Evolutionary conservation across 306 rosid species (phyloP).

Genomic region (Chamaecrista fasciculata): DNA sequence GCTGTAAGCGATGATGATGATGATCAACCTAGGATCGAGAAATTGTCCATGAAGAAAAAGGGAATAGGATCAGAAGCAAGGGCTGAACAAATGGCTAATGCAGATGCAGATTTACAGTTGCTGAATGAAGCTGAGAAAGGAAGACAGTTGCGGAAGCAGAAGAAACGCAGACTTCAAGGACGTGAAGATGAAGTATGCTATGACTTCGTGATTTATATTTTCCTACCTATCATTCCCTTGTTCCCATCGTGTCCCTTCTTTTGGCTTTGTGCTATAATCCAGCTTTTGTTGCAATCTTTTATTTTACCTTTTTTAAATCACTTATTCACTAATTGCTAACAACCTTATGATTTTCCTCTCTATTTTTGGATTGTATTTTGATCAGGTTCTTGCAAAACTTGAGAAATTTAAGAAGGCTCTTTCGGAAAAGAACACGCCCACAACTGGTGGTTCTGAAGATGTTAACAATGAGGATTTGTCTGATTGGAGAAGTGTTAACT

Average conservation of each 20-base stretch:
- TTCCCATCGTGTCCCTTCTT: constrained; percentile 11
- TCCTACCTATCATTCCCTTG: constrained; percentile 21
- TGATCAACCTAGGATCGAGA: constrained; percentile 65
- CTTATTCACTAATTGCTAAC: not conserved
- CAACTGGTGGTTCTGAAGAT: constrained; percentile 38
- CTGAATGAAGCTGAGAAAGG: constrained; percentile 75
- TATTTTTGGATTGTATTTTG: not conserved
- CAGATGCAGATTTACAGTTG: constrained; percentile 76
- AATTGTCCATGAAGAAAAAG: constrained; percentile 70
- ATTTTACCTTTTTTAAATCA: not conserved
- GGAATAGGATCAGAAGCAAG: constrained; percentile 88
- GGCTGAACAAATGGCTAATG: constrained; percentile 75
- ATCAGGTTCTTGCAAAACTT: constrained; percentile 78
- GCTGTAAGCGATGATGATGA: constrained; percentile 47
- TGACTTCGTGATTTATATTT: not conserved
- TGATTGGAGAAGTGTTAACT: constrained; percentile 60
- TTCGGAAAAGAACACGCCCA: constrained; percentile 37
- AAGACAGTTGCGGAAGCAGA: constrained; percentile 82
- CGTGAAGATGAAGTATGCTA: constrained; percentile 86
- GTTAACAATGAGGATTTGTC: constrained; percentile 49
- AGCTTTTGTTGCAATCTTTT: constrained; percentile 12
- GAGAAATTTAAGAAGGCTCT: constrained; percentile 59
- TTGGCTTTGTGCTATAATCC: constrained; percentile 9
- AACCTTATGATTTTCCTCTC: not conserved
- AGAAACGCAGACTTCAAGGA: constrained; percentile 81